Evolutionary conservation across 495 filamentous ascomycete genomes (phyloP).

Genomic region (Aspergillus kassunensis): DNA sequence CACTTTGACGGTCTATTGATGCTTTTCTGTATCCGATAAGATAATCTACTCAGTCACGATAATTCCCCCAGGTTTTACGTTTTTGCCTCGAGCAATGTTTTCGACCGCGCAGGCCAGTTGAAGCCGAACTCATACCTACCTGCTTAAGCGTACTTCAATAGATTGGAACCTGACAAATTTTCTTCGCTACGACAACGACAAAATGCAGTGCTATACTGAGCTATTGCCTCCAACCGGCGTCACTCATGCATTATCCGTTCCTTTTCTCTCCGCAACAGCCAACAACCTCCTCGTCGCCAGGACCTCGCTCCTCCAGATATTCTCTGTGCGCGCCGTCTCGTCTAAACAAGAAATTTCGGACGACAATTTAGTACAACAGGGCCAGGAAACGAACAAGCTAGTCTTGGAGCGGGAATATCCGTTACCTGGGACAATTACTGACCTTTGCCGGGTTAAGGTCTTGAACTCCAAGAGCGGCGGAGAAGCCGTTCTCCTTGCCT

Average conservation of each 20-base stretch:
- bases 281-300: constrained; percentile 85
- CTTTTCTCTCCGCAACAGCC: constrained; percentile 69
- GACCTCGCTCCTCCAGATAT: constrained; percentile 88
- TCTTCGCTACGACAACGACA: neutral
- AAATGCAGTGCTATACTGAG: constrained; percentile 84
- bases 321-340: constrained; percentile 41
- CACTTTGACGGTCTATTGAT: neutral
- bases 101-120: constrained; percentile 10
- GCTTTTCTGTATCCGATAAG: neutral
- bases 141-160: no score
- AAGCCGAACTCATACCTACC: neutral
- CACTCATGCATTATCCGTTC: constrained; percentile 75
- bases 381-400: constrained; percentile 64
- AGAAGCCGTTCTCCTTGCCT: constrained; percentile 76
- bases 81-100: constrained; percentile 13
- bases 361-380: constrained; percentile 19
- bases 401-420: constrained; percentile 79
- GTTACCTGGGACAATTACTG: constrained; percentile 77
- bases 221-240: constrained; percentile 89
- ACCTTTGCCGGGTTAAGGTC: constrained; percentile 70
- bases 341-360: constrained; percentile 42
- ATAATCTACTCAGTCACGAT: neutral
- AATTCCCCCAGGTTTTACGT: neutral
- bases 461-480: constrained; percentile 70
- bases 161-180: constrained; percentile 6